phyloP scores from a whole-genome alignment of 1,284 basidiomycete genomes.

The Laetiporus sulphureus region DNA sequence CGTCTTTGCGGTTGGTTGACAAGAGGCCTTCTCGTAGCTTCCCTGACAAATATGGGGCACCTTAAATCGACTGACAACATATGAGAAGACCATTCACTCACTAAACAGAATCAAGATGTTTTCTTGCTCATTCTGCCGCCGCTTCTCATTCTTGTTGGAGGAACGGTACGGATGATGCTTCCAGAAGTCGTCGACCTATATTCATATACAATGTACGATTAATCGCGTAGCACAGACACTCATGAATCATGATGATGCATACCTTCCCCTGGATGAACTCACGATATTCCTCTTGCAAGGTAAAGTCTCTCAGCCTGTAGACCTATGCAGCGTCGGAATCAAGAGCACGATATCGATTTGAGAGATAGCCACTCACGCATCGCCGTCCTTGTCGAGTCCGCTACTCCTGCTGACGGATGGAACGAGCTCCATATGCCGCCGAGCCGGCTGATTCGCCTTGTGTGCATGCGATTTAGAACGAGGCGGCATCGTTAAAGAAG shows the following conservation, averaged over 20 bases:
- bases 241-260: too few relatives aligned
- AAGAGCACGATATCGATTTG: background rate
- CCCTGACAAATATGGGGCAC: slow-evolving; percentile 32
- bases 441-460: slow-evolving; percentile 18
- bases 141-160: slow-evolving; percentile 28
- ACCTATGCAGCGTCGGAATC: slow-evolving; percentile 18
- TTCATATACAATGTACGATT: too few relatives aligned
- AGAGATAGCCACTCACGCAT: slow-evolving; percentile 51
- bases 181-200: slow-evolving; percentile 43
- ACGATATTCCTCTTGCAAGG: slow-evolving; percentile 58
- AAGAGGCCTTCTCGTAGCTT: slow-evolving; percentile 66
- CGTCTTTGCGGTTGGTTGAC: slow-evolving; percentile 48
- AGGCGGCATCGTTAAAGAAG: too few relatives aligned
- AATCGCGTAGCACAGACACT: too few relatives aligned
- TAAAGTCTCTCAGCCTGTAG: slow-evolving; percentile 47
- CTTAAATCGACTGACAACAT: slow-evolving; percentile 1
- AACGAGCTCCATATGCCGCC: slow-evolving; percentile 47
- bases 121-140: slow-evolving; percentile 46
- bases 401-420: slow-evolving; percentile 68
- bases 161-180: slow-evolving; percentile 28
- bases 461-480: too few relatives aligned
- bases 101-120: slow-evolving; percentile 65
- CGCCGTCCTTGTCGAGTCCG: slow-evolving; percentile 62
- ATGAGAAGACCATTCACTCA: slow-evolving; percentile 27
- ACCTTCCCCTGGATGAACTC: slow-evolving; percentile 59